Conservation (phyloP, 371 early-diverging fungal species). For the Rhizopus sp. region DNA sequence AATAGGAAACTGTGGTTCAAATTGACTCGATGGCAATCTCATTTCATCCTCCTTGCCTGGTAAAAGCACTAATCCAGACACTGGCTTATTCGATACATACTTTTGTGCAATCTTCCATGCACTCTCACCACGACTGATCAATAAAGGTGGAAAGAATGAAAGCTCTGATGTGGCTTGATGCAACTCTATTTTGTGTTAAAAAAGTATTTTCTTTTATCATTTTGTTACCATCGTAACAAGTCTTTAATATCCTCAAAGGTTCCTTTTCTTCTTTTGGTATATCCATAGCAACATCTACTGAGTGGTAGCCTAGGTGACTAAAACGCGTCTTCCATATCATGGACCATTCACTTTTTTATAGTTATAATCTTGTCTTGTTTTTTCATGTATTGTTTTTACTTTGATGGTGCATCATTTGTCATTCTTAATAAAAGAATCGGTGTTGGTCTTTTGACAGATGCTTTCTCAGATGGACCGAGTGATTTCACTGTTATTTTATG, state of each 20-base stretch:
- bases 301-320: conserved; percentile 33
- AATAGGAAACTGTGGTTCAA: conserved; percentile 46
- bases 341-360: conserved; percentile 7
- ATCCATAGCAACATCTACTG: conserved; percentile 5
- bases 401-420: conserved; percentile 6
- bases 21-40: conserved; percentile 22
- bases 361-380: not conserved
- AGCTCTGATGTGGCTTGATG: conserved; percentile 21
- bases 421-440: conserved; percentile 22
- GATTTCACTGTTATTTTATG: conserved; percentile 8
- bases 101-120: conserved; percentile 41
- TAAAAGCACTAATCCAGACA: conserved; percentile 36
- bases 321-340: conserved; percentile 30
- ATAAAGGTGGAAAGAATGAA: conserved; percentile 42
- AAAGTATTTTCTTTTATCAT: not conserved
- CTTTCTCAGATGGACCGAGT: conserved; percentile 8
- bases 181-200: conserved; percentile 20
- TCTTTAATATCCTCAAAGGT: conserved; percentile 6
- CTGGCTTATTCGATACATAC: conserved; percentile 45
- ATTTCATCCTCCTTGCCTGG: not conserved
- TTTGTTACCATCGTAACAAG: conserved; percentile 30
- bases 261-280: conserved; percentile 10
- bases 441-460: conserved; percentile 19
- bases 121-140: conserved; percentile 33
- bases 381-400: not conserved